Evolutionary conservation across 202 grass and related monocot genomes (phyloP).

Genomic region (Elaeis oleifera): DNA sequence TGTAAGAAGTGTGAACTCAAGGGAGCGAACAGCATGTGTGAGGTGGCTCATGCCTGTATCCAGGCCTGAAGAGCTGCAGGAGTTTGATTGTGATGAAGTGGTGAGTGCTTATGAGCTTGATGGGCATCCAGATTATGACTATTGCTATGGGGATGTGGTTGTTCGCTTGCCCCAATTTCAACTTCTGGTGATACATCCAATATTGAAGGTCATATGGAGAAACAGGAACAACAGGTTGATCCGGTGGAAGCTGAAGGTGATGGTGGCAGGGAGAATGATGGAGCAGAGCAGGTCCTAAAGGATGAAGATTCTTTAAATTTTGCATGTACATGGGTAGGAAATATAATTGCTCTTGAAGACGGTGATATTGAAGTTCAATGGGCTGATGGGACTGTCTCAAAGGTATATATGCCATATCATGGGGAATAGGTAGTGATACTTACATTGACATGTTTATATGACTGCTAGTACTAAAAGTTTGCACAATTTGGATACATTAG

Average conservation of each 20-base stretch:
- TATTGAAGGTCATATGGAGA: constrained; percentile 27
- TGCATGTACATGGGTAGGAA: constrained; percentile 70
- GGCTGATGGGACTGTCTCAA: constrained; percentile 64
- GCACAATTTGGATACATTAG: too few relatives aligned
- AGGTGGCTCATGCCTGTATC: constrained; percentile 66
- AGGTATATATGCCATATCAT: constrained; percentile 40
- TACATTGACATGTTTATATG: too few relatives aligned
- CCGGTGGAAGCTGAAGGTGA: constrained; percentile 24
- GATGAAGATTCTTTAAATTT: constrained; percentile 32
- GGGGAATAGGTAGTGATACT: not conserved
- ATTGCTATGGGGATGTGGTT: constrained; percentile 88
- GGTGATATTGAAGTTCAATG: constrained; percentile 82
- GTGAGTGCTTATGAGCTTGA: constrained; percentile 96
- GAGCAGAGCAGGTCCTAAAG: constrained; percentile 33
- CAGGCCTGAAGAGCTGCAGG: constrained; percentile 37
- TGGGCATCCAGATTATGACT: constrained; percentile 90
- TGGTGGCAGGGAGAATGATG: constrained; percentile 20
- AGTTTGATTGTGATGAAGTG: constrained; percentile 58
- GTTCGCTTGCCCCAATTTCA: constrained; percentile 74
- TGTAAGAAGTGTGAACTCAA: constrained; percentile 68
- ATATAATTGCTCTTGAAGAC: constrained; percentile 67
- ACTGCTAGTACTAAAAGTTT: too few relatives aligned
- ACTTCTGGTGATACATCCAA: constrained; percentile 34
- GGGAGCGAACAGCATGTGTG: constrained; percentile 63
- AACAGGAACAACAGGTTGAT: constrained; percentile 34